Evolutionary conservation across 1,284 basidiomycete genomes (phyloP), one percentile per base, ranked within the genome.

Genomic region (Naganishia albida): DNA sequence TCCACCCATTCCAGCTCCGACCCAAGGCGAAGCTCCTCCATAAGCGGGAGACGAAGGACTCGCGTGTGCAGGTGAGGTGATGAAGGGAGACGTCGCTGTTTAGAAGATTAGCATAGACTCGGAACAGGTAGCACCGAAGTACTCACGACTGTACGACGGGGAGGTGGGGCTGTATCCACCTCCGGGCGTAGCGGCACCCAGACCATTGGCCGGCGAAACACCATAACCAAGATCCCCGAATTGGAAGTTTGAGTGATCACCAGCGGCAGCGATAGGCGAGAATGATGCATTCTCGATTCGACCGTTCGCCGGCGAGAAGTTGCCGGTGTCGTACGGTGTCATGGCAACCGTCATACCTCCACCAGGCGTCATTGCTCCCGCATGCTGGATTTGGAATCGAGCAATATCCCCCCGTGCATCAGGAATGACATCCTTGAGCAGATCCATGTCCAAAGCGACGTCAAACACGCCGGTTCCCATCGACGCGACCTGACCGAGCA

Each of bases 401-500:
- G 95, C 92, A 10, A 63, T 53, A 25, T 68, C 67, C 13, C 64
- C 67, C 20, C 54, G 52, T 16, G 63, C 63, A 78, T 99, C 96
- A 64, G 98, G 91, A 65, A 99, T 94, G 55, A 97, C 95, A 70
- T 99, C 95, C 84, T 98, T 96, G 73, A 99, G 84, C 93, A 98
- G 96, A 72, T 95, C 91, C 71, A 98, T 90, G 80, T 99, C 96
- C 55, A 99, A 84, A 0, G 93, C 89, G 57, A 99, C 90, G 63
- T 98, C 95, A 76, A 98, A 98, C 7, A 93, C 86, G 15, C 93
- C 93, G 0, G 93, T 94, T 57, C 93, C 93, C 92, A 95, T 94
- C 0, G 93, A 95, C 39, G 96, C 96, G 87, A 99, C 91, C 81
- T 99, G 96, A 20, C 96, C 96, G 69, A 99, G 91, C 83, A 99